phyloP scores from a whole-genome alignment of 805 yeast species.

The Yarrowia sp. region DNA sequence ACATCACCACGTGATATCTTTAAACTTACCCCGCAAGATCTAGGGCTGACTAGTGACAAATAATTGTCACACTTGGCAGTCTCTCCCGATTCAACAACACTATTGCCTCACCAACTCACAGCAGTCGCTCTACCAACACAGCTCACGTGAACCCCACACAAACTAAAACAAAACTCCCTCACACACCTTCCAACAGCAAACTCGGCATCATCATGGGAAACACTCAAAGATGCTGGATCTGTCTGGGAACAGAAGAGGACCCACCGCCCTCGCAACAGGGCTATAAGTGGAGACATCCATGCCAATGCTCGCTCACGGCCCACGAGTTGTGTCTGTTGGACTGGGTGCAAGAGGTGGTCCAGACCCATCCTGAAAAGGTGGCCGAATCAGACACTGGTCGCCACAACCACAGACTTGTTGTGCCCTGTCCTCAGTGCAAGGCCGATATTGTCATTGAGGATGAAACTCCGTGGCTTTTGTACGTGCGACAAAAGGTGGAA shows the following conservation, averaged over 20 bases:
- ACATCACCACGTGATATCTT: constrained; percentile 18
- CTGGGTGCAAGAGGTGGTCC: constrained; percentile 41
- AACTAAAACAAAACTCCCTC: neutral
- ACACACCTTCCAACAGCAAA: neutral
- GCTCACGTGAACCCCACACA: neutral
- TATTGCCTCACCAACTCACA: neutral
- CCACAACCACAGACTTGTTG: neutral
- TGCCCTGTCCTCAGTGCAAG: constrained; percentile 39
- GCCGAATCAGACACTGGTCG: constrained; percentile 15
- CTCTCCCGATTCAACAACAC: neutral
- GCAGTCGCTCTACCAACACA: neutral
- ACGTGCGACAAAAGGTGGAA: constrained; percentile 14
- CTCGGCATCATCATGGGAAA: neutral
- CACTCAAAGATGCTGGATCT: constrained; percentile 40
- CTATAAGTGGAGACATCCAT: constrained; percentile 46
- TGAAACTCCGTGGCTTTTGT: constrained; percentile 3
- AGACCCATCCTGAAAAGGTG: constrained; percentile 26
- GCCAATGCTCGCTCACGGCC: constrained; percentile 46
- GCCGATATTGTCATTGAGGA: constrained; percentile 30
- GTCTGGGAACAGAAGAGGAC: constrained; percentile 38
- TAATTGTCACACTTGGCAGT: neutral
- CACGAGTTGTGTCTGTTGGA: constrained; percentile 46
- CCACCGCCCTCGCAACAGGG: constrained; percentile 36
- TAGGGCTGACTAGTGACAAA: neutral
- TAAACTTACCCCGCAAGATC: constrained; percentile 19